Evolutionary conservation across 805 yeast species (phyloP).

Genomic region (Yarrowia bubula): DNA sequence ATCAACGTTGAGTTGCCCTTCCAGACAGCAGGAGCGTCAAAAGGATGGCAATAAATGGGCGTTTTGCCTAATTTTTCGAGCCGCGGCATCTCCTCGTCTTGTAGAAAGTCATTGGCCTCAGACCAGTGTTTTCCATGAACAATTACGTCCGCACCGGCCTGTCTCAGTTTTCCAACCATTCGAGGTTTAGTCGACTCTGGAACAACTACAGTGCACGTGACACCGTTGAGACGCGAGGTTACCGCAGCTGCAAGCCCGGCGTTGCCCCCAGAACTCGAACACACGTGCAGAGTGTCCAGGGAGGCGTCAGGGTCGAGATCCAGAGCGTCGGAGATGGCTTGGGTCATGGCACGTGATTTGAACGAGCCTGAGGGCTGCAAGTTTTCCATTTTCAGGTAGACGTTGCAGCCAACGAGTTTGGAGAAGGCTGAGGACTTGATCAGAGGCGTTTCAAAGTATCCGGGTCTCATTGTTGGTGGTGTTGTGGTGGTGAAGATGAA

Average conservation of each 20-base stretch:
- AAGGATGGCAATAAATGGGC: slow-evolving; percentile 84
- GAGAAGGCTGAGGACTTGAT: slow-evolving; percentile 70
- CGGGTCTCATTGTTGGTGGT: slow-evolving; percentile 3
- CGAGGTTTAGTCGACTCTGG: slow-evolving; percentile 50
- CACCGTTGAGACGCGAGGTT: slow-evolving; percentile 68
- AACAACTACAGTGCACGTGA: slow-evolving; percentile 57
- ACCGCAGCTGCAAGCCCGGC: slow-evolving; percentile 96
- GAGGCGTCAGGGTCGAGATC: slow-evolving; percentile 37
- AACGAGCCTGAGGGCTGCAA: slow-evolving; percentile 88
- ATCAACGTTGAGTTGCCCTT: slow-evolving; percentile 96
- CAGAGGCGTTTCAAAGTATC: slow-evolving; percentile 54
- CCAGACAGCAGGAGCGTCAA: slow-evolving; percentile 86
- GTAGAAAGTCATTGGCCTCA: slow-evolving; percentile 72
- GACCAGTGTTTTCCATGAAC: slow-evolving; percentile 70
- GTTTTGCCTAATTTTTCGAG: slow-evolving; percentile 47
- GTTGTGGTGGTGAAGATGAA: background rate
- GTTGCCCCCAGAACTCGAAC: slow-evolving; percentile 94
- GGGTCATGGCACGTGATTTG: slow-evolving; percentile 75
- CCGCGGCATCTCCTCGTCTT: slow-evolving; percentile 70
- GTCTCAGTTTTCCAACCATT: slow-evolving; percentile 47
- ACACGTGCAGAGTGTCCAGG: slow-evolving; percentile 41
- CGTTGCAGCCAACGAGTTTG: slow-evolving; percentile 63
- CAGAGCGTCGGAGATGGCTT: slow-evolving; percentile 50
- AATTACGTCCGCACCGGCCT: slow-evolving; percentile 52
- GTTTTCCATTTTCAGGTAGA: slow-evolving; percentile 80